These are phyloP conservation scores for Elongisporangium senticosum DNA, from an alignment of 352 stramenopile genomes.

Conservation along the genomic window DNA sequence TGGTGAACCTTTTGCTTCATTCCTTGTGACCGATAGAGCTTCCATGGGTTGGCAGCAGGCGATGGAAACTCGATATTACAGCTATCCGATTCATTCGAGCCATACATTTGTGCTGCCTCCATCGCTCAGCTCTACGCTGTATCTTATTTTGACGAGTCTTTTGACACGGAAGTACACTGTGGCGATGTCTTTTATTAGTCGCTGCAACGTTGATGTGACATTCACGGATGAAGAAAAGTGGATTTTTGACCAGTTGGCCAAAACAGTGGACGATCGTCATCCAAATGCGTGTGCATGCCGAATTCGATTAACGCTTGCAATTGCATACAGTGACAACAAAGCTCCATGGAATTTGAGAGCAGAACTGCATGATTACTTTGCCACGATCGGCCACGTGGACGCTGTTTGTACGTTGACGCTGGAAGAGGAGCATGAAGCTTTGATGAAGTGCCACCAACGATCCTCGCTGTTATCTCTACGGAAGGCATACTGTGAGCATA, in stretches of 20 bases:
- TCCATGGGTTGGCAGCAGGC: conserved; percentile 82
- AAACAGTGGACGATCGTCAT: conserved; percentile 92
- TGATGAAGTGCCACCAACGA: conserved; percentile 66
- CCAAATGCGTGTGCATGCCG: conserved; percentile 95
- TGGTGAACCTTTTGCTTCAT: conserved; percentile 74
- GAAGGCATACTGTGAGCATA: conserved; percentile 66
- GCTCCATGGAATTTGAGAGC: conserved; percentile 81
- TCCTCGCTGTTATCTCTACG: conserved; percentile 59
- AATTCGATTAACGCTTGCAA: conserved; percentile 84
- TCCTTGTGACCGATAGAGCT: conserved; percentile 70
- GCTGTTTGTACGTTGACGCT: conserved; percentile 90
- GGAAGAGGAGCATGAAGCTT: conserved; percentile 93
- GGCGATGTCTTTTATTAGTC: conserved; percentile 95
- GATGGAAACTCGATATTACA: conserved; percentile 93
- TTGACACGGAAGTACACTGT: conserved; percentile 93
- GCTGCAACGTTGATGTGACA: conserved; percentile 94
- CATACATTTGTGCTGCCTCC: conserved; percentile 93
- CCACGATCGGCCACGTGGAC: conserved; percentile 88
- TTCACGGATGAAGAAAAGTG: conserved; percentile 95
- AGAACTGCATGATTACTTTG: conserved; percentile 87
- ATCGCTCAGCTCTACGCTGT: conserved; percentile 95
- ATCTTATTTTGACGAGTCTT: conserved; percentile 97
- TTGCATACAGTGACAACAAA: conserved; percentile 88
- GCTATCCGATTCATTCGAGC: conserved; percentile 97
- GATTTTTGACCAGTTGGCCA: conserved; percentile 95